These are phyloP conservation scores for Tuber indicum DNA, from an alignment of 495 filamentous ascomycete genomes.

Conservation along the genomic window DNA sequence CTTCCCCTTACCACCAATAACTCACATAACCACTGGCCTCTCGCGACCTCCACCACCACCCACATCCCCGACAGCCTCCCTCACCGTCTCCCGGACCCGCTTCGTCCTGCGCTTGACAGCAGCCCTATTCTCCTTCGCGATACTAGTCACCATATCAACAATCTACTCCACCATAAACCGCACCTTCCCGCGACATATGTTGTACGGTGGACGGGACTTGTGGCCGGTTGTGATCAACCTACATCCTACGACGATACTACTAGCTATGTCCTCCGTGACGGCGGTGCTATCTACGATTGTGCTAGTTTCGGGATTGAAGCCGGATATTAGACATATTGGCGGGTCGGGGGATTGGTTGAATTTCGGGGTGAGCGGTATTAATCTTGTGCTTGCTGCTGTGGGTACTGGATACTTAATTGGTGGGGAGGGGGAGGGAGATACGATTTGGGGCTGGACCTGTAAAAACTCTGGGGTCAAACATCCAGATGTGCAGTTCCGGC, in stretches of 20 bases:
- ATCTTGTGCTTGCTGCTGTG: conserved; percentile 21
- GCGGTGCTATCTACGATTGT: conserved; percentile 24
- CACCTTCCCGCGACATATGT: conserved; percentile 13
- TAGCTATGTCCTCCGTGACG: conserved; percentile 27
- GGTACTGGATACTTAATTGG: conserved; percentile 16
- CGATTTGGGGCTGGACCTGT: conserved; percentile 30
- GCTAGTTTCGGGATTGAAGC: conserved; percentile 23
- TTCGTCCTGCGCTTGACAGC: conserved; percentile 31
- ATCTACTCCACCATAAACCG: conserved; percentile 27
- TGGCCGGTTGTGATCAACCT: conserved; percentile 31
- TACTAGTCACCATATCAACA: conserved; percentile 25
- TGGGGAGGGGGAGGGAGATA: conserved; percentile 19
- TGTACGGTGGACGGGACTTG: conserved; percentile 21
- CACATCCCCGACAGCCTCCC: conserved; percentile 20
- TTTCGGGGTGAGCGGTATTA: conserved; percentile 19
- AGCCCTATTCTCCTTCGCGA: conserved; percentile 23
- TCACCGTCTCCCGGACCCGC: conserved; percentile 31
- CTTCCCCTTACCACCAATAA: conserved; percentile 7
- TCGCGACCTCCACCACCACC: conserved; percentile 13
- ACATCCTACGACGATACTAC: conserved; percentile 21
- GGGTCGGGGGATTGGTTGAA: conserved; percentile 25
- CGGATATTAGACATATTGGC: conserved; percentile 30
- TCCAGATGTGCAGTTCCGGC: conserved; percentile 28
- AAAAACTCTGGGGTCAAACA: conserved; percentile 19
- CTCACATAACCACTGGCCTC: conserved; percentile 10